A percentile compares a stretch with the other conserved stretches of the same genome.
Evolutionary conservation across 1,139 yeast species (phyloP).

Genomic region (Meyerozyma elateridarum): DNA sequence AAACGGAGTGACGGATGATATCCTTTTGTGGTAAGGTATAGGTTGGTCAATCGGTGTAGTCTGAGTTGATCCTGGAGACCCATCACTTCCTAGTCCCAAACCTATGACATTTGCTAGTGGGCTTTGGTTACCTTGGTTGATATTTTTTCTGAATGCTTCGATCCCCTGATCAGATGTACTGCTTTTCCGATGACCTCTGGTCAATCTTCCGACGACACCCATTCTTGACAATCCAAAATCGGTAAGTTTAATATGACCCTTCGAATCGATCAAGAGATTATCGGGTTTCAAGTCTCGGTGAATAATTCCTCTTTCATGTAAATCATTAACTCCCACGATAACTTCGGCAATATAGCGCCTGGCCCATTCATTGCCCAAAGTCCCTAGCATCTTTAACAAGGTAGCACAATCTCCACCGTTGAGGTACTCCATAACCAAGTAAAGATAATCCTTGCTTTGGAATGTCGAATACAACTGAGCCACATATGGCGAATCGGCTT

Average conservation of each 20-base stretch:
- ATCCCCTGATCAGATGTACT: slow-evolving; percentile 44
- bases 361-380: slow-evolving; percentile 84
- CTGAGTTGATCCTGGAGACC: slow-evolving; percentile 5
- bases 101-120: slow-evolving; percentile 19
- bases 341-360: slow-evolving; percentile 84
- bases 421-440: slow-evolving; percentile 92
- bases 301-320: slow-evolving; percentile 83
- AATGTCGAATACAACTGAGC: slow-evolving; percentile 87
- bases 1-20: slow-evolving; percentile 43
- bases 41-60: slow-evolving; percentile 12
- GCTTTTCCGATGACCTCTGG: slow-evolving; percentile 35
- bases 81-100: slow-evolving; percentile 9
- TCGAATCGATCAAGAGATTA: slow-evolving; percentile 76
- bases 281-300: slow-evolving; percentile 97
- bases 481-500: slow-evolving; percentile 88
- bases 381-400: slow-evolving; percentile 72
- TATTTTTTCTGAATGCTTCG: slow-evolving; percentile 34
- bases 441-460: slow-evolving; percentile 82
- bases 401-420: slow-evolving; percentile 97
- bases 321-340: slow-evolving; percentile 81
- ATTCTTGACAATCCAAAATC: slow-evolving; percentile 92
- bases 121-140: slow-evolving; percentile 18
- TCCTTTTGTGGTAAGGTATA: slow-evolving; percentile 24
- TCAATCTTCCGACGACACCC: slow-evolving; percentile 84
- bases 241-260: slow-evolving; percentile 87